phyloP scores from a whole-genome alignment of 495 filamentous ascomycete genomes.

The Acidomyces sp. region DNA sequence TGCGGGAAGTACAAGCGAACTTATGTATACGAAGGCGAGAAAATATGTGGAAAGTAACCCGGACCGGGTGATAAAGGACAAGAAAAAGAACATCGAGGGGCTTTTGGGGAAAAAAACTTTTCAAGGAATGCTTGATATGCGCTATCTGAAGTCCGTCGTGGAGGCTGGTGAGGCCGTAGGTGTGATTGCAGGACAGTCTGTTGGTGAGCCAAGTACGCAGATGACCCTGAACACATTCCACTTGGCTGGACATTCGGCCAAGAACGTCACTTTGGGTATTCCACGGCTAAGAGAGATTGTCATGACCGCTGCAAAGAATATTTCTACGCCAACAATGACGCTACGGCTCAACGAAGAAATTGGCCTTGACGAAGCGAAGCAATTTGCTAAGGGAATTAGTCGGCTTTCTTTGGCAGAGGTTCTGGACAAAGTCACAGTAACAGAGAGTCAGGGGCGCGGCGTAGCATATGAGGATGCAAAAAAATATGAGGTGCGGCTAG shows the following conservation, averaged over 20 bases:
- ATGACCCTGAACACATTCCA: slow-evolving; percentile 99
- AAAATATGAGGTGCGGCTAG: slow-evolving; percentile 67
- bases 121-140: slow-evolving; percentile 68
- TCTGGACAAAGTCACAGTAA: slow-evolving; percentile 66
- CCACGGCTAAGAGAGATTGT: slow-evolving; percentile 94
- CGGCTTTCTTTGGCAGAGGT: slow-evolving; percentile 77
- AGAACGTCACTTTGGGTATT: slow-evolving; percentile 98
- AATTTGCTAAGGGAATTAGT: slow-evolving; percentile 84
- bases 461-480: slow-evolving; percentile 55
- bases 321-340: slow-evolving; percentile 88
- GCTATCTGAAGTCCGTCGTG: slow-evolving; percentile 85
- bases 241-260: slow-evolving; percentile 93
- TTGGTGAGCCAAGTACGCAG: slow-evolving; percentile 94
- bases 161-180: slow-evolving; percentile 97
- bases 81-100: slow-evolving; percentile 44
- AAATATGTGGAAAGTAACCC: slow-evolving; percentile 67
- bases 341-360: slow-evolving; percentile 64
- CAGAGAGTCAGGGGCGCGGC: slow-evolving; percentile 59
- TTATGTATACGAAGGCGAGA: slow-evolving; percentile 54
- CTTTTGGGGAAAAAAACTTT: slow-evolving; percentile 57
- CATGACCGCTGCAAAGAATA: slow-evolving; percentile 83
- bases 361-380: slow-evolving; percentile 52
- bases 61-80: slow-evolving; percentile 62
- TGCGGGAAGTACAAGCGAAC: slow-evolving; percentile 79
- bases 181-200: slow-evolving; percentile 89